Conservation (phyloP, 208 protist genomes). For the Phytomonas francai region DNA sequence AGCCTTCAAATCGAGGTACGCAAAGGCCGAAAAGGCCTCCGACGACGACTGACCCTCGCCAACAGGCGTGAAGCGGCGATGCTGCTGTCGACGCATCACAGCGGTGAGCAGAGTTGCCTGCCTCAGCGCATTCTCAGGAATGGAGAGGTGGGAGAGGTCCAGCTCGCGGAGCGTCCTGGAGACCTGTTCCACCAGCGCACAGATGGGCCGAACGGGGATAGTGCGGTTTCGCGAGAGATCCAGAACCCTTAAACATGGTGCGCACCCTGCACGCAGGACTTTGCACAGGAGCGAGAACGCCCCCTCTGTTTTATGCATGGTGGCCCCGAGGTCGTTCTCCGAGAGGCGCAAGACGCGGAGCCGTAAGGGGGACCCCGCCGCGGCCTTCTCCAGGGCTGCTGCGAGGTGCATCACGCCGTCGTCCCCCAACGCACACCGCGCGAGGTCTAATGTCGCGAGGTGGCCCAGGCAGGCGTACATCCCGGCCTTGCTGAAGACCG, state of each 20-base stretch:
- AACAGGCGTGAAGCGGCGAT: no score
- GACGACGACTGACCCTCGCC: no score
- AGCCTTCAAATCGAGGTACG: background rate
- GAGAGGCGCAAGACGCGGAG: conserved; percentile 39
- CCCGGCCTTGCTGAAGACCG: conserved; percentile 21
- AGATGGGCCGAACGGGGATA: conserved; percentile 39
- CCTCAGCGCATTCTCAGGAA: conserved; percentile 19
- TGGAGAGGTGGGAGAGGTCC: conserved; percentile 32
- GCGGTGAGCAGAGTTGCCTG: background rate
- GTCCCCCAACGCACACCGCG: conserved; percentile 28
- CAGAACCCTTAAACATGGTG: conserved; percentile 41
- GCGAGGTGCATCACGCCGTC: conserved; percentile 36
- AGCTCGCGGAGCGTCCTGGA: conserved; percentile 28
- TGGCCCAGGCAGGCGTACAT: conserved; percentile 14
- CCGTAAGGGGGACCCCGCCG: conserved; percentile 19
- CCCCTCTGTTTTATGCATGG: conserved; percentile 16
- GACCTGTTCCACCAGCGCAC: conserved; percentile 54
- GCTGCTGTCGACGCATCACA: background rate
- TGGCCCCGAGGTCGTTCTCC: conserved; percentile 25
- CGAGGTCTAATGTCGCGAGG: conserved; percentile 26
- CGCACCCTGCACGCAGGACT: conserved; percentile 35
- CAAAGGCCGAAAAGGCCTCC: no score
- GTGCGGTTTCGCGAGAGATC: conserved; percentile 43
- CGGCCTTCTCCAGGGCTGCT: conserved; percentile 22
- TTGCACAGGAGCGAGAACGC: conserved; percentile 56